Evolutionary conservation across 2,329 filamentous ascomycete species (phyloP), one percentile per base, ranked within the genome.

Genomic region (Calonectria pseudoturangicola): DNA sequence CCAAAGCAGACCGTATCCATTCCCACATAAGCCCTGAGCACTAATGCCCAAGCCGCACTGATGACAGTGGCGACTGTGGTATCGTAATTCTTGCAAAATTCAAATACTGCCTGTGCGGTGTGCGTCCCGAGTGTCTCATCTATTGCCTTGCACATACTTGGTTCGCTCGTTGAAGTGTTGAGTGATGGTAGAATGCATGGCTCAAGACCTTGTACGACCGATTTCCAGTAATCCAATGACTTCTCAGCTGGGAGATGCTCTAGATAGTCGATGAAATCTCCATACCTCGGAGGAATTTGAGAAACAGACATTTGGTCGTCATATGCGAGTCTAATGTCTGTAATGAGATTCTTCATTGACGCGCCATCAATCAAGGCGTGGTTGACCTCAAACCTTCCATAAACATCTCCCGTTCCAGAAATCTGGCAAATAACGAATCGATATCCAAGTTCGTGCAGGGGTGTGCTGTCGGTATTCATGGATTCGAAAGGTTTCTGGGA

Each of bases 1-100:
- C 50, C 50, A n/a, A 54, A 54, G 28, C 28, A 54, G 10, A 54
- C 50, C 9, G 50, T 54, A 33, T 54, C 50, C 50, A 54, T 54
- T 3, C 50, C 50, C 28, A 33, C 50, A 33, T 54, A 54, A 10
- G 27, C 50, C 1, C 50, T 28, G 1, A 54, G 28, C 16, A 54
- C 50, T 28, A 54, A 54, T 1, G 50, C 50, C 50, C 50, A 54
- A 33, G 50, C 50, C 16, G 28, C 50, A 6, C 50, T 54, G 16
- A 54, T n/a, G n/a, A 54, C 27, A 4, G 50, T 54, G 18, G 50
- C 50, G n/a, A 54, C 10, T 54, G 50, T 54, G 16, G 50, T 54
- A 30, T 54, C 50, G 16, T 54, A 54, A n/a, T 10, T 54, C 15
- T 54, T 54, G 27, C 50, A 54, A 16, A 54, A 54, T 1, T 18